Evolutionary conservation across 2,329 filamentous ascomycete species (phyloP).

Genomic region (Corniculantispora saksenae): DNA sequence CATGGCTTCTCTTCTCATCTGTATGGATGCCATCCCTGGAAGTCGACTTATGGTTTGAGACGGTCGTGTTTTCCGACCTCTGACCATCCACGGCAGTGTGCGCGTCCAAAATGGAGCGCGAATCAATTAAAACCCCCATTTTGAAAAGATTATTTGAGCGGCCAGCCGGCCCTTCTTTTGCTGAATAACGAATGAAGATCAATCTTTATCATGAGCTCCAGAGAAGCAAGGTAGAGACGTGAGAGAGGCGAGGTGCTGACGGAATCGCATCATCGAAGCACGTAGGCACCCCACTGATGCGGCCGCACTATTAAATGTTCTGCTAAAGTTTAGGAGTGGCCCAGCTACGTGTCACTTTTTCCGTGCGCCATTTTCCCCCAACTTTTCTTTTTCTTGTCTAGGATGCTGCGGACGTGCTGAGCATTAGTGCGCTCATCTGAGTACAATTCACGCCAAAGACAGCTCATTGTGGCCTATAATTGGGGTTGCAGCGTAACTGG

Average conservation of each 20-base stretch:
- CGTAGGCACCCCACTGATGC: constrained; percentile 13
- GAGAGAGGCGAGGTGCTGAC: not conserved
- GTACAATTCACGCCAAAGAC: not conserved
- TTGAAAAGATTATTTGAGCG: not conserved
- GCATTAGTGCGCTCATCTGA: not conserved
- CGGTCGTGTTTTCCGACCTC: not conserved
- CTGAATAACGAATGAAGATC: not conserved
- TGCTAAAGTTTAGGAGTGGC: not conserved
- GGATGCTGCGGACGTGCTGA: not conserved
- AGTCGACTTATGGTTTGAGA: not conserved
- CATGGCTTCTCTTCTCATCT: not conserved
- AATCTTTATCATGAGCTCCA: not conserved
- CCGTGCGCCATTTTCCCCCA: not conserved
- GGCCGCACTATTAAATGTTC: not conserved
- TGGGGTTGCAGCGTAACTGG: not conserved
- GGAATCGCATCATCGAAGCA: constrained; percentile 9
- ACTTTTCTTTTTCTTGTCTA: no score
- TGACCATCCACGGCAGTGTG: not conserved
- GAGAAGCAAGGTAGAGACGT: not conserved
- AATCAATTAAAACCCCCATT: constrained; percentile 6
- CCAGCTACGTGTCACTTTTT: not conserved
- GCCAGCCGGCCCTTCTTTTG: not conserved
- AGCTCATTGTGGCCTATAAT: not conserved
- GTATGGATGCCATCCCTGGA: not conserved
- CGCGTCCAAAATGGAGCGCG: not conserved